These are phyloP conservation scores for carrot (Daucus carota) DNA, from an alignment of 129 eudicot species.

Conservation along the genomic window DNA sequence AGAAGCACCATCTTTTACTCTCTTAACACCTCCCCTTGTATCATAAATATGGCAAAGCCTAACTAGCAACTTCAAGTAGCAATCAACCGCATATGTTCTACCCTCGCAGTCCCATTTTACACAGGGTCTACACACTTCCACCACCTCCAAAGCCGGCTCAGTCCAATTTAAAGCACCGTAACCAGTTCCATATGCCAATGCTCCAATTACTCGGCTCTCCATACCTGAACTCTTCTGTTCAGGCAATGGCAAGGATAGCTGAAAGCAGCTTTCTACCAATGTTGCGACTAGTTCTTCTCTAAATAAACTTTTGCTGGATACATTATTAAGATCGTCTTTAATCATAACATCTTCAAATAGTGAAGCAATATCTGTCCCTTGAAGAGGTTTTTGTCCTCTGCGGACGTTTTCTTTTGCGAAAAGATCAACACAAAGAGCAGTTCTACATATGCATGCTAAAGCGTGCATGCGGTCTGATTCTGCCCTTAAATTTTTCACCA, in stretches of 20 bases:
- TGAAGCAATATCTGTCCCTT: conserved; percentile 94
- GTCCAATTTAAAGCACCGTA: conserved; percentile 99
- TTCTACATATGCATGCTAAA: conserved; percentile 91
- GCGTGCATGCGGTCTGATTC: conserved; percentile 99
- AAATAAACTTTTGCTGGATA: conserved; percentile 78
- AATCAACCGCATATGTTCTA: conserved; percentile 96
- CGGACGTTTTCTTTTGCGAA: conserved; percentile 91
- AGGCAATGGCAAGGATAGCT: conserved; percentile 87
- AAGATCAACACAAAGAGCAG: conserved; percentile 95
- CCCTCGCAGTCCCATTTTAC: conserved; percentile 98
- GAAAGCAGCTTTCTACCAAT: conserved; percentile 95
- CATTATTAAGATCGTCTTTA: conserved; percentile 79
- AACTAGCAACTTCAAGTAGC: conserved; percentile 87
- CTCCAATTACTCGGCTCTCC: conserved; percentile 98
- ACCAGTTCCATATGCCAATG: conserved; percentile 98
- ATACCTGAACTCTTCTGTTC: conserved; percentile 89
- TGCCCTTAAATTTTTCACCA: conserved; percentile 96
- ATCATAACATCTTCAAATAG: conserved; percentile 80
- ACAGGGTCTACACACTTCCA: conserved; percentile 97
- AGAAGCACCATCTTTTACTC: conserved; percentile 96
- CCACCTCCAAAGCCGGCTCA: conserved; percentile 94
- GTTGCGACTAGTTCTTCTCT: conserved; percentile 96
- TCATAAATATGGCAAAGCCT: conserved; percentile 96
- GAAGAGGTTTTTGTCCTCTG: conserved; percentile 92
- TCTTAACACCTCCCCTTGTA: conserved; percentile 94